Evolutionary conservation across 352 stramenopile genomes (phyloP).

Genomic region (Halophytophthora polymorphica): DNA sequence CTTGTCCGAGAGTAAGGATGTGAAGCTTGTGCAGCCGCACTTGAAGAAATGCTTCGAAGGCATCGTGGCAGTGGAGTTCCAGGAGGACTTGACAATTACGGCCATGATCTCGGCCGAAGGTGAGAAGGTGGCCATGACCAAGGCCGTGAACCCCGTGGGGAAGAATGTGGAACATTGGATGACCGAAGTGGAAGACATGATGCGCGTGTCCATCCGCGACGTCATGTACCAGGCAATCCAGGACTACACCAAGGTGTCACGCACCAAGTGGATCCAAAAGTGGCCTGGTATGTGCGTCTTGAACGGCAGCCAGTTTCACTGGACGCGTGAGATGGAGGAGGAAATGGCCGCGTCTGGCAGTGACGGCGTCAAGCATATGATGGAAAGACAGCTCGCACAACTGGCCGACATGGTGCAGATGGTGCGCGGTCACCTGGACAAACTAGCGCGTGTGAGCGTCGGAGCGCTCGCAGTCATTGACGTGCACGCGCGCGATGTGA

Average conservation of each 20-base stretch:
- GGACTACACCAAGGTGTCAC: slow-evolving; percentile 88
- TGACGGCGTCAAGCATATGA: slow-evolving; percentile 89
- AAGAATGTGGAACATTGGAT: slow-evolving; percentile 97
- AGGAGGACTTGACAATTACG: slow-evolving; percentile 89
- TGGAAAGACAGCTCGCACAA: slow-evolving; percentile 87
- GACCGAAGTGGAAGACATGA: slow-evolving; percentile 92
- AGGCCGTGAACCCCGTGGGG: slow-evolving; percentile 86
- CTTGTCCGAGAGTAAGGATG: slow-evolving; percentile 94
- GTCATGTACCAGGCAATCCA: slow-evolving; percentile 91
- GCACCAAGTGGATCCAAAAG: slow-evolving; percentile 95
- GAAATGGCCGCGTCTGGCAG: slow-evolving; percentile 75
- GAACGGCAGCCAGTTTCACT: slow-evolving; percentile 95
- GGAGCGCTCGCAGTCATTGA: slow-evolving; percentile 94
- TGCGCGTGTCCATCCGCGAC: slow-evolving; percentile 89
- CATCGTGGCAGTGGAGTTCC: slow-evolving; percentile 91
- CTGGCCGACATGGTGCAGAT: slow-evolving; percentile 95
- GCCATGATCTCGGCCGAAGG: slow-evolving; percentile 90
- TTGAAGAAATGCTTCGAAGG: slow-evolving; percentile 96
- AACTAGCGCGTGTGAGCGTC: slow-evolving; percentile 89
- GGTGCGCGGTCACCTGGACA: slow-evolving; percentile 85
- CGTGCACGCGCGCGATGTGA: slow-evolving; percentile 93
- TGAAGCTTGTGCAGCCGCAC: slow-evolving; percentile 92
- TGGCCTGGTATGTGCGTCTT: slow-evolving; percentile 93
- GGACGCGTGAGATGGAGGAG: slow-evolving; percentile 93
- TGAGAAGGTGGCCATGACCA: slow-evolving; percentile 86